phyloP scores from a whole-genome alignment of 2,329 filamentous ascomycete genomes.

The Ophiocordyceps camponoti-leonardi region DNA sequence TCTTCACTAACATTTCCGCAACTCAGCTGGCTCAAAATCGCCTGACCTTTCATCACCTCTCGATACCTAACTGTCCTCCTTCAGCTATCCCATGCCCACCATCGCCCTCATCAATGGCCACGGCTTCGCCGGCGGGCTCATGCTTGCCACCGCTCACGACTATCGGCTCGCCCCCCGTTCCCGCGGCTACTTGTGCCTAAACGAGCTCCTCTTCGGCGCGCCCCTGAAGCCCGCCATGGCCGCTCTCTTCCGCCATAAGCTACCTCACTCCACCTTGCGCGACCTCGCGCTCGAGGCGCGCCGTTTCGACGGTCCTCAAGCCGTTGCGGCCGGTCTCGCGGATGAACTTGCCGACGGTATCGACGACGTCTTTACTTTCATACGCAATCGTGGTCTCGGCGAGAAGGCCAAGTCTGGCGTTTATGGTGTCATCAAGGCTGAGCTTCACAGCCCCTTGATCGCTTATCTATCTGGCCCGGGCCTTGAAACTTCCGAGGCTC shows the following conservation, averaged over 20 bases:
- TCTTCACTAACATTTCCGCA: not conserved
- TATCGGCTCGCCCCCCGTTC: slow-evolving; percentile 60
- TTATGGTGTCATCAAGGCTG: slow-evolving; percentile 55
- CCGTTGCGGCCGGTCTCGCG: slow-evolving; percentile 48
- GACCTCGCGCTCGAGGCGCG: slow-evolving; percentile 56
- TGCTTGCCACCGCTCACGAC: slow-evolving; percentile 69
- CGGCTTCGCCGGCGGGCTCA: slow-evolving; percentile 66
- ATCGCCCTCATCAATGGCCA: slow-evolving; percentile 67
- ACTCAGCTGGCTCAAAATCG: not conserved
- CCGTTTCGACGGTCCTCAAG: slow-evolving; percentile 45
- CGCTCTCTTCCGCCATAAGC: slow-evolving; percentile 56
- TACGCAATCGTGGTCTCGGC: slow-evolving; percentile 39
- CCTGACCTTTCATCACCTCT: not conserved
- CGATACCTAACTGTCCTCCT: not conserved
- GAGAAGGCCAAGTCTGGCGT: slow-evolving; percentile 47
- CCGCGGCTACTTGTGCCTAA: slow-evolving; percentile 61
- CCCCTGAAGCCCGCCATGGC: slow-evolving; percentile 61
- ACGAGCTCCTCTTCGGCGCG: slow-evolving; percentile 66
- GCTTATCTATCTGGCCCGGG: slow-evolving; percentile 35
- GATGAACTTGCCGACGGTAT: slow-evolving; percentile 41
- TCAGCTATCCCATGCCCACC: slow-evolving; percentile 60
- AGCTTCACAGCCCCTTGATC: slow-evolving; percentile 56
- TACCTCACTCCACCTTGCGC: slow-evolving; percentile 38
- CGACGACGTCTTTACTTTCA: slow-evolving; percentile 42
- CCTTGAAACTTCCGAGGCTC: slow-evolving; percentile 30